Evolutionary conservation across 129 eudicot species (phyloP), one percentile per base, ranked within the genome.

Genomic region (Artemisia argyi): DNA sequence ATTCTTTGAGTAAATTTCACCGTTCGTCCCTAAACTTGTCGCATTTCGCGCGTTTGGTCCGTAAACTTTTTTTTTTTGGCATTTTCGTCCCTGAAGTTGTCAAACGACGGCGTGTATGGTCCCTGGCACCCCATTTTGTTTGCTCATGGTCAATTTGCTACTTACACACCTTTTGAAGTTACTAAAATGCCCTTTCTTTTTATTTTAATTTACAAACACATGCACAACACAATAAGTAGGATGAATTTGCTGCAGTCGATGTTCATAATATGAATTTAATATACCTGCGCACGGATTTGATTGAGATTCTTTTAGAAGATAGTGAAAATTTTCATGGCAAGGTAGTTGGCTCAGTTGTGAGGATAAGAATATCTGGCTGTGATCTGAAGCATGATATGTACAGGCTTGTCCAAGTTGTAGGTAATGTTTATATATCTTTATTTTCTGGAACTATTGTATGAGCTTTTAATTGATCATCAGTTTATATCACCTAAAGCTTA

Each of bases 391-490:
- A 80, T 76, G 98, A 94, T 66, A 61, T 90, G 80, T 78, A 84
- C 81, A 83, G 99, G 70, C 92, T 94, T 71, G 99, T 90, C 55
- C 89, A 85, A 81, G 97, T 95, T 70, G 85, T 95, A 79, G 99
- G 99, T 95, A 95, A 56, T 63, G 58, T 39, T 11, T 30, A 26
- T 73, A 62, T 48, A 35, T 63, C 26, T 48, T 17, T 63, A 22
- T 1, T 24, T 71, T 15, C 0, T 53, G 61, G 9, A 64, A 59
- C 65, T 32, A 8, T 75, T 65, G 16, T 70, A 39, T 56, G 7
- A 11, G 50, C 18, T 71, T 30, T 39, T 68, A 42, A 28, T 73
- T 30, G 51, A 26, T 65, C 48, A 53, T 75, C 8, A 24, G 51
- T 35, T 65, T 52, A n/a, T n/a, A 53, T 75, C 8, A 24, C 15